Base-by-base conservation (phyloP, 2,329 filamentous ascomycete species). In the Fusarium sp. region DNA sequence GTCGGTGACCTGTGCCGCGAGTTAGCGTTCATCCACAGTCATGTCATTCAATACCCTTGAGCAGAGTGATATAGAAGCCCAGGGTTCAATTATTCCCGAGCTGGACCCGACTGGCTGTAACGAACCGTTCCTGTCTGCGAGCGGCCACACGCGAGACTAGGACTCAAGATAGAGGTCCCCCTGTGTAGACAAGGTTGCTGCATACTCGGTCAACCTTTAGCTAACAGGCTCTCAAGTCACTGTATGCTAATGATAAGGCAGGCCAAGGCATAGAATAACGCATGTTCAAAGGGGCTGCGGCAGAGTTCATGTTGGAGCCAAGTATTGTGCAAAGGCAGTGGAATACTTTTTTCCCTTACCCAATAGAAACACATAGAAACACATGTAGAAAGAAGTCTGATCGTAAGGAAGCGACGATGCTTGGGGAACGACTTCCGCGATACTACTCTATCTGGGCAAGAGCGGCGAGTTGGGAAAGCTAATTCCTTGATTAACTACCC, bases 1-100 rank as follows among this genome's bases (percentile, higher is more conserved):
- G 21, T 13, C 10, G 25, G 31, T 59, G 47, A 23, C 9, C 47
- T 47, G 29, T 37, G 32, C 27, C 37, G 38, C 53, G 48, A 36
- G 33, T 35, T 43, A 59, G 56, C 27, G 54, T 59, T 36, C 54
- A 48, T 37, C 54, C 56, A 36, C 23, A 25, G 54, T 41, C 9
- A 29, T 48, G 48, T 46, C 49, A 49, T 29, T 56, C 49, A 46
- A 50, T 46, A 53, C 53, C 37, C 53, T 56, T 57, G 39, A 23
- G 43, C 11, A 29, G 56, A 37, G 19, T 38, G 31, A 56, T 43
- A 49, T 39, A 53, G 37, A 52, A 59, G 37, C 31, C 54, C 36
- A 59, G 56, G 54, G 54, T 59, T 62, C 47, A 37, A 31, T 63
- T 68, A 62, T 63, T 65, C 57, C 66, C 66, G 61, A 60, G 15